These are phyloP conservation scores for Bacidia rubella DNA, from an alignment of 495 filamentous ascomycete species.

Conservation along the genomic window DNA sequence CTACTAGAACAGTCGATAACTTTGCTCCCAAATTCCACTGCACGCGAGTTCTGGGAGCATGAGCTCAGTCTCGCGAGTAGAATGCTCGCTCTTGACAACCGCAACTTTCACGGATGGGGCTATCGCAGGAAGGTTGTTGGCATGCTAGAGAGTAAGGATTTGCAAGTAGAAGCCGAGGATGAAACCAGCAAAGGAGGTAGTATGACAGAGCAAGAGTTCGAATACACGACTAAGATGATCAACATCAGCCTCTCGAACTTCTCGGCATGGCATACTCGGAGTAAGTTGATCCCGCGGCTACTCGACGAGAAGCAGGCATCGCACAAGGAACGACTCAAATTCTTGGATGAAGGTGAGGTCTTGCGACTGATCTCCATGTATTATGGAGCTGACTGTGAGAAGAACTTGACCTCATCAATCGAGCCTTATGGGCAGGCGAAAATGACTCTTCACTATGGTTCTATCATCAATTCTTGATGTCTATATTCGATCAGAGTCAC, in stretches of 20 bases:
- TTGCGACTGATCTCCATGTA: too few species aligned
- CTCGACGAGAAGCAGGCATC: constrained; percentile 54
- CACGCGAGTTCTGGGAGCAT: constrained; percentile 60
- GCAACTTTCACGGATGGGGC: constrained; percentile 97
- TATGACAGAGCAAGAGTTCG: constrained; percentile 70
- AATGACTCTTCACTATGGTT: constrained; percentile 93
- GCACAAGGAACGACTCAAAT: constrained; percentile 43
- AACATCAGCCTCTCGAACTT: constrained; percentile 76
- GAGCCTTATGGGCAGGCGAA: constrained; percentile 70
- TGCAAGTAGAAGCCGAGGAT: background rate
- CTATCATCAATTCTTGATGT: constrained; percentile 78
- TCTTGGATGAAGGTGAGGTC: constrained; percentile 57
- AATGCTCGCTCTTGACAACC: constrained; percentile 72
- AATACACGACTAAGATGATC: constrained; percentile 84
- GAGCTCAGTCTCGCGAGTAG: constrained; percentile 71
- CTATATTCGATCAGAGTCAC: constrained; percentile 39
- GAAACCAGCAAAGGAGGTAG: too few species aligned
- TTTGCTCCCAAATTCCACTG: constrained; percentile 38
- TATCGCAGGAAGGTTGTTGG: constrained; percentile 68
- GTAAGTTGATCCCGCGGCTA: constrained; percentile 63
- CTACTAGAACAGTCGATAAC: constrained; percentile 55
- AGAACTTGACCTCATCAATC: constrained; percentile 63
- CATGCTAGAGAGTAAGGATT: constrained; percentile 45
- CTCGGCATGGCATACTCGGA: constrained; percentile 89
- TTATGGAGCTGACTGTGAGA: constrained; percentile 8